These are phyloP conservation scores for Pythium plurisporium DNA, from an alignment of 352 stramenopile genomes.

Conservation along the genomic window DNA sequence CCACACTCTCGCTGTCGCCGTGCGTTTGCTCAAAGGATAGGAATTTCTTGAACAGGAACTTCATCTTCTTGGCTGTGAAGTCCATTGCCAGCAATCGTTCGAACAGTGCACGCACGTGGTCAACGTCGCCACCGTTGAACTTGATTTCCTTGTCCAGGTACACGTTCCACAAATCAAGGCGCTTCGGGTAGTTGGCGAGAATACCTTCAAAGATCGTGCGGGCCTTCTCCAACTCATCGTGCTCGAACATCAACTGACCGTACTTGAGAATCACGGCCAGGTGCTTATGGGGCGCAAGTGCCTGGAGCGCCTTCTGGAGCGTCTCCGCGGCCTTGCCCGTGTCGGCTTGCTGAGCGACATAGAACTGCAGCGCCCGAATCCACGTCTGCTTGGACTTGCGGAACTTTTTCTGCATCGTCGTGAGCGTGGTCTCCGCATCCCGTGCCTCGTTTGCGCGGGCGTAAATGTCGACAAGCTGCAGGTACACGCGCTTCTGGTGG, in stretches of 20 bases:
- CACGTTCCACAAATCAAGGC: conserved; percentile 95
- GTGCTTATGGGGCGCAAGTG: conserved; percentile 93
- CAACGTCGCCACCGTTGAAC: conserved; percentile 66
- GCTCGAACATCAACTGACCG: conserved; percentile 94
- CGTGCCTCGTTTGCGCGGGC: conserved; percentile 56
- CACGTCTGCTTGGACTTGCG: conserved; percentile 88
- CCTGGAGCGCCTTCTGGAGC: conserved; percentile 91
- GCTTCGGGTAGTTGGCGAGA: conserved; percentile 93
- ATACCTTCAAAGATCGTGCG: conserved; percentile 95
- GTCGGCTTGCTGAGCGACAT: conserved; percentile 54
- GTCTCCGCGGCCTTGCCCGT: conserved; percentile 50
- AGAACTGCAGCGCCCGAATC: conserved; percentile 81
- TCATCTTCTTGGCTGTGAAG: conserved; percentile 97
- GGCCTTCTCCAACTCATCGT: conserved; percentile 90
- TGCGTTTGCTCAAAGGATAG: conserved; percentile 92
- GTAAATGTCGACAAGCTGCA: conserved; percentile 94
- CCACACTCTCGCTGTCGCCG: conserved; percentile 81
- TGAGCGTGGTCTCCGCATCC: conserved; percentile 67
- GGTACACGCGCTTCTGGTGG: conserved; percentile 94
- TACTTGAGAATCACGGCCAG: conserved; percentile 94
- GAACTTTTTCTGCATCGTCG: conserved; percentile 92
- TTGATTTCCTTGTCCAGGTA: conserved; percentile 98
- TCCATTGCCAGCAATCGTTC: conserved; percentile 91
- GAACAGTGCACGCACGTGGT: conserved; percentile 87
- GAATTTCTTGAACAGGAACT: conserved; percentile 98